Evolutionary conservation across 352 stramenopile species (phyloP).

Genomic region (Pythium coloratum): DNA sequence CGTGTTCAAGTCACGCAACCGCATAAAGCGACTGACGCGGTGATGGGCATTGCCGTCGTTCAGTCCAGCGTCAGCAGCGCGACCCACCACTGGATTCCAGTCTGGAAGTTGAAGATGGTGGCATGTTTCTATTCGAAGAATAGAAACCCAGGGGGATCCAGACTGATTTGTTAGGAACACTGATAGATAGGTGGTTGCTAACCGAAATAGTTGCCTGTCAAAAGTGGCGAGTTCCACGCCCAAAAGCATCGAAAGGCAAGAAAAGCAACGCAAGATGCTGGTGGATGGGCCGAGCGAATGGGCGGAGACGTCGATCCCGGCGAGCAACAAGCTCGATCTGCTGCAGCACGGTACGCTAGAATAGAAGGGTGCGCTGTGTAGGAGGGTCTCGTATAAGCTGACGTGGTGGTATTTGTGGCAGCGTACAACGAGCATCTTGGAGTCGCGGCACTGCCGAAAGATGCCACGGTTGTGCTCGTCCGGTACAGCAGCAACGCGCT

Average conservation of each 20-base stretch:
- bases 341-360: constrained; percentile 38
- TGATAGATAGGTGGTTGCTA: not conserved
- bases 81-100: not conserved
- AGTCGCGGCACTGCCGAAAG: constrained; percentile 38
- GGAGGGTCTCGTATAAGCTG: not conserved
- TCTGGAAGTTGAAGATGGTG: constrained; percentile 1
- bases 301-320: constrained; percentile 33
- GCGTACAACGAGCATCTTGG: constrained; percentile 45
- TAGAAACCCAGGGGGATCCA: not conserved
- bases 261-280: constrained; percentile 30
- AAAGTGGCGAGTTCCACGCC: not conserved
- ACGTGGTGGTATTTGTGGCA: constrained; percentile 10
- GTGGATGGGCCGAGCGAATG: constrained; percentile 45
- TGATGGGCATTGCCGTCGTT: not conserved
- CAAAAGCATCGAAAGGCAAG: not conserved
- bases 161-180: not conserved
- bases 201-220: not conserved
- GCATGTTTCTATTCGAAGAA: constrained; percentile 3
- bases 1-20: constrained; percentile 10
- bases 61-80: not conserved
- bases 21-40: not conserved
- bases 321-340: constrained; percentile 38
- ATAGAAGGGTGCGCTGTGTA: not conserved
- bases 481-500: constrained; percentile 5
- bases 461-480: constrained; percentile 38